A percentile compares a stretch with the other conserved stretches of the same genome.
Conservation (phyloP, 2,329 filamentous ascomycete genomes). For the Colletotrichum eremochloae region DNA sequence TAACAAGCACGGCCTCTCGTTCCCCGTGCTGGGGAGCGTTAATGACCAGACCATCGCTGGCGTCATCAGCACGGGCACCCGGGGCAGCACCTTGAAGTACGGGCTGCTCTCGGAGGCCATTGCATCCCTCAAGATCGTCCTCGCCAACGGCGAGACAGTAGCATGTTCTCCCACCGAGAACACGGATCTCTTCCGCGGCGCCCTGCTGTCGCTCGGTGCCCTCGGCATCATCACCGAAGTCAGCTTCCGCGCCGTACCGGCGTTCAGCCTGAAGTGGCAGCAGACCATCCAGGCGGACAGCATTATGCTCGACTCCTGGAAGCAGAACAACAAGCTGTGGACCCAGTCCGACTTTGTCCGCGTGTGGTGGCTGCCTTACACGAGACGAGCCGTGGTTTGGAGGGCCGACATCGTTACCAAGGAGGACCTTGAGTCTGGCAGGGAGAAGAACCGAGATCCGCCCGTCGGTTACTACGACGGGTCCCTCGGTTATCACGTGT, state of each 20-base stretch:
- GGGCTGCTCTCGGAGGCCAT: conserved; percentile 88
- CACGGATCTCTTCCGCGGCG: conserved; percentile 86
- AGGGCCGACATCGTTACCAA: conserved; percentile 81
- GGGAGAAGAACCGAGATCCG: conserved; percentile 71
- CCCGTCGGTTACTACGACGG: conserved; percentile 84
- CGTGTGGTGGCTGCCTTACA: conserved; percentile 98
- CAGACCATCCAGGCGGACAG: conserved; percentile 82
- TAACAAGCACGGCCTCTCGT: conserved; percentile 81
- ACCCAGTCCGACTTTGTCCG: conserved; percentile 88
- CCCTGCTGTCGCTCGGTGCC: conserved; percentile 88
- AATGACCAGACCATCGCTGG: conserved; percentile 94
- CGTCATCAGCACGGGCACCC: conserved; percentile 93
- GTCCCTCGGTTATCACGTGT: conserved; percentile 85
- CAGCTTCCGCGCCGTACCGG: conserved; percentile 83
- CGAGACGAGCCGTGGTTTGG: conserved; percentile 89
- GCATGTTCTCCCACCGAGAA: conserved; percentile 78
- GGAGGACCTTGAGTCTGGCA: conserved; percentile 68
- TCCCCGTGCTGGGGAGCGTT: conserved; percentile 95
- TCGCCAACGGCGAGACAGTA: conserved; percentile 82
- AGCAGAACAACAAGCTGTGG: conserved; percentile 79
- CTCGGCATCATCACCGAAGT: conserved; percentile 93
- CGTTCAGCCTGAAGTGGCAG: conserved; percentile 86
- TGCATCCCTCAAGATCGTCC: conserved; percentile 80
- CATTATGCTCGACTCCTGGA: conserved; percentile 79
- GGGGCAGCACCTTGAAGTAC: conserved; percentile 87